Evolutionary conservation across 108 stramenopile species (phyloP).

Genomic region (Cyclotella sp.): DNA sequence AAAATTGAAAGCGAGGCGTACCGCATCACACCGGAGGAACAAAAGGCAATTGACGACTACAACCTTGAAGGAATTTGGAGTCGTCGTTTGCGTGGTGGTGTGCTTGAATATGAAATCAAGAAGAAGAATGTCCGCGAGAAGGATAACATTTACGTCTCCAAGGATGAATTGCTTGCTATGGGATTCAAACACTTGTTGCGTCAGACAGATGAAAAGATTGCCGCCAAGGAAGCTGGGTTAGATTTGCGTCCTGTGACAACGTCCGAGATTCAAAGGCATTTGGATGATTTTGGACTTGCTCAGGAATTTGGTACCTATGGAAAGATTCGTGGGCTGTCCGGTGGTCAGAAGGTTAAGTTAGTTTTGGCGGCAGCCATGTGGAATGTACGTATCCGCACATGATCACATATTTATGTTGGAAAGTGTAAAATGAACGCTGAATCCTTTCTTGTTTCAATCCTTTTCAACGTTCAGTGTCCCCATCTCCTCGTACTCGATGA

Average conservation of each 20-base stretch:
- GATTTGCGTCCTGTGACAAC: constrained; percentile 92
- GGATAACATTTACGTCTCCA: constrained; percentile 90
- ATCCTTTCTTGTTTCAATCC: not conserved
- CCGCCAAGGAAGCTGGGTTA: constrained; percentile 92
- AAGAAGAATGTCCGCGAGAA: constrained; percentile 88
- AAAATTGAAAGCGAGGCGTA: constrained; percentile 88
- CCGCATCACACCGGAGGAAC: constrained; percentile 91
- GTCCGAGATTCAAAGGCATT: constrained; percentile 93
- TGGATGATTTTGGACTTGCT: constrained; percentile 96
- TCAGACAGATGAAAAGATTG: constrained; percentile 95
- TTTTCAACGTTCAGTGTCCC: constrained; percentile 50
- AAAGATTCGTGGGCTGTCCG: constrained; percentile 94
- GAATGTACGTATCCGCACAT: constrained; percentile 65
- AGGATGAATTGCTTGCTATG: constrained; percentile 84
- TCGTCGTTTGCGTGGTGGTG: constrained; percentile 87
- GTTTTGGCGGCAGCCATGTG: constrained; percentile 99
- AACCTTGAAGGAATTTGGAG: constrained; percentile 95
- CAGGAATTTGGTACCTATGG: constrained; percentile 98
- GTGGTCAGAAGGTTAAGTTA: constrained; percentile 99
- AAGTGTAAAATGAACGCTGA: no score
- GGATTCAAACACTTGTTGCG: constrained; percentile 89
- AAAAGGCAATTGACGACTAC: constrained; percentile 89
- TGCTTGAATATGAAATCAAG: constrained; percentile 95
- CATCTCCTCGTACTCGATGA: constrained; percentile 97
- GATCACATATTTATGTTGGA: not conserved